These are phyloP conservation scores for Podospora anserina DNA, from an alignment of 495 filamentous ascomycete species.

Conservation along the genomic window DNA sequence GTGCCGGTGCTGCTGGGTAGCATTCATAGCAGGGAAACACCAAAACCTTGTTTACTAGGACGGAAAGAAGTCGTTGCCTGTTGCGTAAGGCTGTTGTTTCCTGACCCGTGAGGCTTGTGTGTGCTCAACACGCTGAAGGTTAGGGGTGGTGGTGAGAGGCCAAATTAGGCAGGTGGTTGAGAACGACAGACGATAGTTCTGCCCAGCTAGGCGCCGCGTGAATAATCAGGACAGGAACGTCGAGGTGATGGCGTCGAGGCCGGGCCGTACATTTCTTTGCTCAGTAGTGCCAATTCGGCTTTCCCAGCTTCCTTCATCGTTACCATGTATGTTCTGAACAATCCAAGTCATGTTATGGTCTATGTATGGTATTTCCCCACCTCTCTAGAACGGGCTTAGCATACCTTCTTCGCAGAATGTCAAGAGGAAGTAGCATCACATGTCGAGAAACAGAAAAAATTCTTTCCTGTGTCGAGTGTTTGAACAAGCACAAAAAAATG, in stretches of 20 bases:
- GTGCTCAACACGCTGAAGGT: not conserved
- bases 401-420: too few relatives aligned
- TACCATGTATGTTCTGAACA: too few relatives aligned
- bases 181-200: not conserved
- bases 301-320: too few relatives aligned
- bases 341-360: too few relatives aligned
- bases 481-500: not conserved
- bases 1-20: not conserved
- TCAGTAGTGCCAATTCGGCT: too few relatives aligned
- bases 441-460: not conserved
- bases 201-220: not conserved
- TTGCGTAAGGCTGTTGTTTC: not conserved
- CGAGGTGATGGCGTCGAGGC: not conserved
- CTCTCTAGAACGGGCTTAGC: too few relatives aligned
- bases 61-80: not conserved
- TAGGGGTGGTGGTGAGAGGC: not conserved
- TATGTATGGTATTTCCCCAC: too few relatives aligned
- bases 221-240: not conserved
- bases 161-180: not conserved
- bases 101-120: not conserved
- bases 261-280: too few relatives aligned
- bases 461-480: not conserved
- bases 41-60: not conserved
- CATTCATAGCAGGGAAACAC: not conserved
- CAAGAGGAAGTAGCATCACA: not conserved